phyloP scores from a whole-genome alignment of 352 stramenopile genomes.

The Pythium graminicola region DNA sequence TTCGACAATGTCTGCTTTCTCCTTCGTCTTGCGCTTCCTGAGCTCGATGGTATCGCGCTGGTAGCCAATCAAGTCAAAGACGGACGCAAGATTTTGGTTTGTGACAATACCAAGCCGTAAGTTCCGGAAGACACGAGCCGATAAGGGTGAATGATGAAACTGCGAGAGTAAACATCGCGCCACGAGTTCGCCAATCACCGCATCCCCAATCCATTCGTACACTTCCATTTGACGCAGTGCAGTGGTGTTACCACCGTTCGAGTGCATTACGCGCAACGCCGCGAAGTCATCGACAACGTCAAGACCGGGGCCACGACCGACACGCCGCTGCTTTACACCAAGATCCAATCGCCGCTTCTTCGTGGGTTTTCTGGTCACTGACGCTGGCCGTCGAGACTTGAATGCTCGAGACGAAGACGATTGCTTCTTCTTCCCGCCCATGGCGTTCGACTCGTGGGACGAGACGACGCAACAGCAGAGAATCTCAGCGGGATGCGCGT shows the following conservation, averaged over 20 bases:
- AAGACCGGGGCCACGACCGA: conserved; percentile 9
- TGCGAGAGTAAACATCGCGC: conserved; percentile 56
- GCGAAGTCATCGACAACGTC: conserved; percentile 25
- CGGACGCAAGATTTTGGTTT: conserved; percentile 62
- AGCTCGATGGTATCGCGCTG: conserved; percentile 17
- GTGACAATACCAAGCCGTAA: conserved; percentile 53
- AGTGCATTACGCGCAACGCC: conserved; percentile 17
- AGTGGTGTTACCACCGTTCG: conserved; percentile 11
- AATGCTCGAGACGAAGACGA: neutral
- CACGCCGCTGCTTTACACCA: neutral
- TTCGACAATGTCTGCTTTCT: conserved; percentile 63
- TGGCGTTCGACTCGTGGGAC: too few relatives aligned
- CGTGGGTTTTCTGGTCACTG: neutral
- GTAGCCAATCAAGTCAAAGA: conserved; percentile 66
- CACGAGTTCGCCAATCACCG: conserved; percentile 65
- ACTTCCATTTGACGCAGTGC: conserved; percentile 35
- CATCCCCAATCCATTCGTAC: conserved; percentile 74
- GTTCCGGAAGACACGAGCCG: conserved; percentile 59
- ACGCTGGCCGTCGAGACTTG: conserved; percentile 5
- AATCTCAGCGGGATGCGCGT: too few relatives aligned
- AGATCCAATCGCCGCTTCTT: conserved; percentile 16
- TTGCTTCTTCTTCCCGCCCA: conserved; percentile 9
- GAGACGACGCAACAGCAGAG: too few relatives aligned
- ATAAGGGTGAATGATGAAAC: conserved; percentile 48
- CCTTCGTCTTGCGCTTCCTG: conserved; percentile 38